These are phyloP conservation scores for Vitis hybrid DNA, from an alignment of 177 flowering plant species.

Conservation along the genomic window DNA sequence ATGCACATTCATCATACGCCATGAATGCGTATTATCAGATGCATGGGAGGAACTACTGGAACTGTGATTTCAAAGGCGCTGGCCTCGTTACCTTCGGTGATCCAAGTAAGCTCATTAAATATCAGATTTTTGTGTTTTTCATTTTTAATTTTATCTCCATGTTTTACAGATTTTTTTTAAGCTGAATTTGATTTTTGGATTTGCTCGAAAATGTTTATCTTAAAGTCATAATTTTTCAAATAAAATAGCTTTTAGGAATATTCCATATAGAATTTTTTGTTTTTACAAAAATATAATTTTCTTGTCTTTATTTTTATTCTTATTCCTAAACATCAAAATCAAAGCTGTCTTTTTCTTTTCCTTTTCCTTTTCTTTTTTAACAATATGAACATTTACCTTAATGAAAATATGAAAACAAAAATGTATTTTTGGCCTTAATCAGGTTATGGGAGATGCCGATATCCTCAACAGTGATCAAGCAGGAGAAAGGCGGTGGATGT, in stretches of 20 bases:
- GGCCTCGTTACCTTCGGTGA: conserved; percentile 71
- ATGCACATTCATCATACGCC: conserved; percentile 70
- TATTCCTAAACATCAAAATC: background rate
- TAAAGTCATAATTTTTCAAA: too few relatives aligned
- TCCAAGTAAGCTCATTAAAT: conserved; percentile 48
- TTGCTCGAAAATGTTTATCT: too few relatives aligned
- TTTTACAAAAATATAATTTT: too few relatives aligned
- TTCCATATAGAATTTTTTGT: too few relatives aligned
- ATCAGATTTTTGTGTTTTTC: too few relatives aligned
- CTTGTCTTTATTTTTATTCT: too few relatives aligned
- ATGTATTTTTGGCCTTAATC: background rate
- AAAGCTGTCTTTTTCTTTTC: background rate
- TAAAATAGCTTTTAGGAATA: too few relatives aligned
- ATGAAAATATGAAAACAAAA: too few relatives aligned
- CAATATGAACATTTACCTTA: too few relatives aligned
- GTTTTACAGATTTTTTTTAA: too few relatives aligned
- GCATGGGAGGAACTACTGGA: conserved; percentile 74
- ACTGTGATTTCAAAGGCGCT: conserved; percentile 67
- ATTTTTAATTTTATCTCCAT: too few relatives aligned
- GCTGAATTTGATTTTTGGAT: too few relatives aligned
- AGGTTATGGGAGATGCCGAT: conserved; percentile 65
- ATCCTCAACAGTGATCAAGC: conserved; percentile 46
- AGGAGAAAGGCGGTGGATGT: background rate
- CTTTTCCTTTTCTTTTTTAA: background rate
- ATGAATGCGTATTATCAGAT: conserved; percentile 75